phyloP scores from a whole-genome alignment of 1,284 basidiomycete species.

The Cutaneotrichosporon spelunceum region DNA sequence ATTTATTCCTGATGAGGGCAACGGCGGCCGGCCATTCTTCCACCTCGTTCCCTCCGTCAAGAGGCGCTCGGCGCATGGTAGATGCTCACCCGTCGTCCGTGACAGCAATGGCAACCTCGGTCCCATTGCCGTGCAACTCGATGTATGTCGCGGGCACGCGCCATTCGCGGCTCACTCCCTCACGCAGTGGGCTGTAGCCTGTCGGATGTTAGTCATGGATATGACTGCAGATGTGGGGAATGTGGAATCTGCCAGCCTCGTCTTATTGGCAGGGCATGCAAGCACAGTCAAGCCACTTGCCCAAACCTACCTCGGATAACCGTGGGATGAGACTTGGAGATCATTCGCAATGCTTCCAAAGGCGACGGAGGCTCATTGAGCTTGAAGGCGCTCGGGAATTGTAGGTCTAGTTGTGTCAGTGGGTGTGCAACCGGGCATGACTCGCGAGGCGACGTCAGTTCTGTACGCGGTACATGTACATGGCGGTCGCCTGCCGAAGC shows the following conservation, averaged over 20 bases:
- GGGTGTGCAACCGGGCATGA: background rate
- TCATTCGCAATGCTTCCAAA: constrained; percentile 68
- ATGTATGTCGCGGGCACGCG: constrained; percentile 30
- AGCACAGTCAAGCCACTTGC: background rate
- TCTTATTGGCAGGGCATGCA: background rate
- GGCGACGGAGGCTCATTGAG: constrained; percentile 62
- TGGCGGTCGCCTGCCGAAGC: background rate
- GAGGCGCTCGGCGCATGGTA: background rate
- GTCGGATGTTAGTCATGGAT: constrained; percentile 8
- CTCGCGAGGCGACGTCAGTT: background rate
- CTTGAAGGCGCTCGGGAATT: constrained; percentile 50
- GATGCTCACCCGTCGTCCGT: constrained; percentile 73
- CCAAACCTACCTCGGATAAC: constrained; percentile 62
- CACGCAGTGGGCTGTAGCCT: constrained; percentile 32
- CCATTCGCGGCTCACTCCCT: constrained; percentile 27
- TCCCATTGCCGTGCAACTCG: constrained; percentile 55
- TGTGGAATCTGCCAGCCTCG: constrained; percentile 9
- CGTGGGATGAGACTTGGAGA: constrained; percentile 71
- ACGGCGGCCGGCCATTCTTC: background rate
- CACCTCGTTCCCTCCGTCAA: constrained; percentile 1
- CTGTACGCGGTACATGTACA: too few species aligned
- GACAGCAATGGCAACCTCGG: constrained; percentile 68
- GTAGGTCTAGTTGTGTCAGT: constrained; percentile 30
- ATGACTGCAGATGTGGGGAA: constrained; percentile 26
- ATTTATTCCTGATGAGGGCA: constrained; percentile 1